Percentiles rank a stretch among this genome's conserved stretches.
Conservation (phyloP, 129 eudicot species). For the Dittrichia graveolens region DNA sequence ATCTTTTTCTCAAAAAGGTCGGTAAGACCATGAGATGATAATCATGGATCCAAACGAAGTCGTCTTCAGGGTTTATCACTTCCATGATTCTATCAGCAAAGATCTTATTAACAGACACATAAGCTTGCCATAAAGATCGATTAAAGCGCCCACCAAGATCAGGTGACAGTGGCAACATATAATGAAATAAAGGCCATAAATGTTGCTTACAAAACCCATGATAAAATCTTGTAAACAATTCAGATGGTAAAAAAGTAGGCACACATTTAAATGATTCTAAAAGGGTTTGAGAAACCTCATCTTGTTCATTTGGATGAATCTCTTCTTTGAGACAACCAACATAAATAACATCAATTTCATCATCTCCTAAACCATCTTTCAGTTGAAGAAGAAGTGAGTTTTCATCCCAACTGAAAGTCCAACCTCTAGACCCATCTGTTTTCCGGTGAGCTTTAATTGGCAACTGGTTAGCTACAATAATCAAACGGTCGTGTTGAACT, state of each 20-base stretch:
- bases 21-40: conserved; percentile 89
- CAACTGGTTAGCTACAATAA: conserved; percentile 81
- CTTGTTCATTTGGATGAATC: conserved; percentile 72
- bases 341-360: conserved; percentile 66
- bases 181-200: conserved; percentile 86
- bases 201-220: conserved; percentile 90
- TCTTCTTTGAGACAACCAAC: conserved; percentile 87
- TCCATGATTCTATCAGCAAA: conserved; percentile 91
- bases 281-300: conserved; percentile 78
- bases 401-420: conserved; percentile 75
- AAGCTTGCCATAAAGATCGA: conserved; percentile 84
- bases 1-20: conserved; percentile 74
- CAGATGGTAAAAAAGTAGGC: conserved; percentile 72
- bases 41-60: conserved; percentile 90
- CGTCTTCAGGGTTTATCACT: conserved; percentile 87
- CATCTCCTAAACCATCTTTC: conserved; percentile 68
- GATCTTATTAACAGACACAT: conserved; percentile 84
- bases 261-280: conserved; percentile 74
- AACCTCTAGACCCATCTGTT: conserved; percentile 53
- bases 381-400: conserved; percentile 70
- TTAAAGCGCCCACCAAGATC: conserved; percentile 85
- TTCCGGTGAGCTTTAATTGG: conserved; percentile 67
- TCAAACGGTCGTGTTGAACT: conserved; percentile 59
- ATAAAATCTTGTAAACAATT: conserved; percentile 60
- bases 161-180: conserved; percentile 80